Base-by-base conservation (phyloP, 2,329 filamentous ascomycete species). In the Ophiosphaerella narmari region DNA sequence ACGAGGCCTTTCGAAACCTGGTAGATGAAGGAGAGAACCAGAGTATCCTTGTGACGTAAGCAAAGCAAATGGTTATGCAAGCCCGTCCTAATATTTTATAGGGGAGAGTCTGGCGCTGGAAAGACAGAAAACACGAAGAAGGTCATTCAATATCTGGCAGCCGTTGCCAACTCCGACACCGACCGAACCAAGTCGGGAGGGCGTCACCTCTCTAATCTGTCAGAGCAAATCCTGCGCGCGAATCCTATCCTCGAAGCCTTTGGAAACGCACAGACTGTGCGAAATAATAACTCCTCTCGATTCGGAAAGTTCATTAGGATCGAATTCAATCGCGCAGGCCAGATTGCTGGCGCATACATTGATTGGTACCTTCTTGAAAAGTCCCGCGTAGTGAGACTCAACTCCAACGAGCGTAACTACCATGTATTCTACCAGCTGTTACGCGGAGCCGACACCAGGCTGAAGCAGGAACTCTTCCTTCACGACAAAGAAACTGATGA, bases 101-200 rank as follows among this genome's bases (percentile, higher is more conserved):
- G 80, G 2, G 94, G 94, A 75, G 94, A 99, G 77, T 99, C 94
- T 14, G 94, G 94, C 69, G 94, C 94, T 31, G 94, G 94, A 63
- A 99, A 99, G 77, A 99, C 94, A 0, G 94, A 99, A 72, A 99
- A 99, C 71, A 99, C 94, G 13, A 99, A 99, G 71, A 99, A 99
- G 73, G 94, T 99, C 62, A 99, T 99, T 47, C 95, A 99, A 67
- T 99, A 99, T 68, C 85, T 99, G 37, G 94, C 94, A 12, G 91
- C 94, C 1, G 94, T 99, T 39, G 94, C 94, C 8, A 89, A 90
- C 36, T 85, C 90, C 0, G 93, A 97, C 52, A 86, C 87, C 0
- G 82, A 87, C 2, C 75, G 80, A 48, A 77, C 74, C 2, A 81
- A 82, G 70, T 82, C 73, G 77, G 86, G 79, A 76, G 80, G 76